Evolutionary conservation across 73 alveolate genomes (phyloP).

Genomic region (Paramecium sexaurelia): DNA sequence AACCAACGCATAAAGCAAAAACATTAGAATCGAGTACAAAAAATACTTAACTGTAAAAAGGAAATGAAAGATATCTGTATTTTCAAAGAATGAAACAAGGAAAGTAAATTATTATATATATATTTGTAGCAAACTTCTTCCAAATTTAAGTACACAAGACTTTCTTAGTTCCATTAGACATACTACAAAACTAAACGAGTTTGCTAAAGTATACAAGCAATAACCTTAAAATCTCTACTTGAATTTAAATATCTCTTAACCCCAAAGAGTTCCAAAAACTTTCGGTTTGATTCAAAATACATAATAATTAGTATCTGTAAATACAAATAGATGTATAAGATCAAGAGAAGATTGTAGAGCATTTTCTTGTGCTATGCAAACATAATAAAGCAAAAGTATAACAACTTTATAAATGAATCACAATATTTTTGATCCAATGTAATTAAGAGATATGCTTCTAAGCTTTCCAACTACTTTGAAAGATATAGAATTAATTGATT

Average conservation of each 20-base stretch:
- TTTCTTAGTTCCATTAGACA: background rate
- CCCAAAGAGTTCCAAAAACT: slow-evolving; percentile 11
- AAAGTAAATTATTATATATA: background rate
- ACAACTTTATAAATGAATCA: background rate
- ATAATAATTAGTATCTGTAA: background rate
- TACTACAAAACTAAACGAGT: background rate
- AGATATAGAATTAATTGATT: slow-evolving; percentile 2
- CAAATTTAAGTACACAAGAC: background rate
- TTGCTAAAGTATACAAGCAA: slow-evolving; percentile 5
- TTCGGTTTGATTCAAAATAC: slow-evolving; percentile 21
- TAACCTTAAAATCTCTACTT: background rate
- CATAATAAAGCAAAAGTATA: background rate
- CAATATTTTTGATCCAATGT: background rate
- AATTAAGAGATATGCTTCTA: background rate
- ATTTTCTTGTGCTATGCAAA: background rate
- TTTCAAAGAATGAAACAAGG: slow-evolving; percentile 33
- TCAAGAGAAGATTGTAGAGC: background rate
- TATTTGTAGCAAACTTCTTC: background rate
- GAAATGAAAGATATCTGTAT: background rate
- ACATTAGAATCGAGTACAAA: background rate
- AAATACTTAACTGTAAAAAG: background rate
- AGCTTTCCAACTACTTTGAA: slow-evolving; percentile 12
- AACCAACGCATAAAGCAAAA: background rate
- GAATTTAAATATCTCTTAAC: background rate
- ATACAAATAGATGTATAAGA: background rate